Evolutionary conservation across 306 rosid species (phyloP).

Genomic region (Cucurbita maxima): DNA sequence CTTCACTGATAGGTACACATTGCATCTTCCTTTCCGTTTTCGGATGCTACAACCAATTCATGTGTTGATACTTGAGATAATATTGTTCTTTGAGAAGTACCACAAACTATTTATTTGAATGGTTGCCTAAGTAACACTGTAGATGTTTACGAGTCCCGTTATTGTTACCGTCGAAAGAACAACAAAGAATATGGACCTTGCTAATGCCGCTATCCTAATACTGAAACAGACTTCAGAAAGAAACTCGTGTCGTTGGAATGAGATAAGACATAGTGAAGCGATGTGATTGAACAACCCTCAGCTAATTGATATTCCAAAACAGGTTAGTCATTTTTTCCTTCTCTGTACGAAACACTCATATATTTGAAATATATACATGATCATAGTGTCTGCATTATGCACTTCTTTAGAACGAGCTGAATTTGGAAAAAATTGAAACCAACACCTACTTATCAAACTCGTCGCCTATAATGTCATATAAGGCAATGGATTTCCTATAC

Average conservation of each 20-base stretch:
- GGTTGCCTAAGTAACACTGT: not conserved
- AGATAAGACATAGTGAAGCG: not conserved
- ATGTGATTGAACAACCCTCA: not conserved
- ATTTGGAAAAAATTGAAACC: not conserved
- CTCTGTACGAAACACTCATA: not conserved
- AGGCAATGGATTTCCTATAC: not conserved
- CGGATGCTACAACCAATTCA: not conserved
- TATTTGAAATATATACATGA: not conserved
- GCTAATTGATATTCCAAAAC: not conserved
- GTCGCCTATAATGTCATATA: not conserved
- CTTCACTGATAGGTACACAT: slow-evolving; percentile 50
- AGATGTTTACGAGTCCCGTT: not conserved
- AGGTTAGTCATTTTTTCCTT: slow-evolving; percentile 1
- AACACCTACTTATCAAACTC: not conserved
- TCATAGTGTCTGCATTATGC: not conserved
- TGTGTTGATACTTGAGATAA: not conserved
- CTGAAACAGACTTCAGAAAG: not conserved
- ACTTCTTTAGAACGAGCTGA: not conserved
- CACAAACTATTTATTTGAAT: not conserved
- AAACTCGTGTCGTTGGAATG: not conserved
- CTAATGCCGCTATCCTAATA: not conserved
- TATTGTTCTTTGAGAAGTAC: not conserved
- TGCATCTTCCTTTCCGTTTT: not conserved
- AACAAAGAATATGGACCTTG: not conserved
- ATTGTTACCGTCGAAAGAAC: not conserved